Evolutionary conservation across 257 asterid species (phyloP), one percentile per base, ranked within the genome.

Genomic region (Rehmannia glutinosa): DNA sequence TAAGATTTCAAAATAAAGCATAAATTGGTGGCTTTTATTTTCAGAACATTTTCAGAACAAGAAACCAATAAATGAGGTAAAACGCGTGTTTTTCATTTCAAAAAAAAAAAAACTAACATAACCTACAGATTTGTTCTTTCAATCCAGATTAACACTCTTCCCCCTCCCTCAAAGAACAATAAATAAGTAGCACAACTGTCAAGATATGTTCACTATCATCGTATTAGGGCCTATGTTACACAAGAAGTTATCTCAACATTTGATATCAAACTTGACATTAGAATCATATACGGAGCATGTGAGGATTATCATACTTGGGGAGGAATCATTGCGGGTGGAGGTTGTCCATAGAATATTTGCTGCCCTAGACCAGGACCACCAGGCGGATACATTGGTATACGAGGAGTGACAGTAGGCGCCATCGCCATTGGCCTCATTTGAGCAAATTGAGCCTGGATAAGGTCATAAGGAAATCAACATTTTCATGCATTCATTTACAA

Each of bases 331-430:
- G 95, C 71, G 25, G 96, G 97, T 45, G 86, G 97, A 38, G 92
- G 92, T 55, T 87, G 98, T 63, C 94, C 98, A 69, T 85, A 92
- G 76, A 89, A 89, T 73, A 92, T 83, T 35, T 83, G 98, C 64
- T 91, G 98, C 74, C 98, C 98, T 8, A 89, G 47, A 74, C 96
- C 96, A 49, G 94, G 96, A 78, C 89, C 96, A 15, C 96, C 96
- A 42, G 88, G 90, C 16, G 91, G 63, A 75, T 79, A 87, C 80
- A 91, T 75, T 2, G 83, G 83, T 52, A 89, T 78, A 16, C 97
- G 95, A 75, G 98, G 96, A 45, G 88, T 76, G 24, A 87, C 90
- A 73, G 89, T 28, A 61, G 94, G 86, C 27, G 82, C 78, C 84
- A 92, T 81, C 9, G 95, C 45, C 73, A 92, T 77, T 28, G 98